Percentiles rank a stretch among this genome's conserved stretches.
Conservation (phyloP, 2,329 filamentous ascomycete genomes). For the Hymenoscyphus repandus region DNA sequence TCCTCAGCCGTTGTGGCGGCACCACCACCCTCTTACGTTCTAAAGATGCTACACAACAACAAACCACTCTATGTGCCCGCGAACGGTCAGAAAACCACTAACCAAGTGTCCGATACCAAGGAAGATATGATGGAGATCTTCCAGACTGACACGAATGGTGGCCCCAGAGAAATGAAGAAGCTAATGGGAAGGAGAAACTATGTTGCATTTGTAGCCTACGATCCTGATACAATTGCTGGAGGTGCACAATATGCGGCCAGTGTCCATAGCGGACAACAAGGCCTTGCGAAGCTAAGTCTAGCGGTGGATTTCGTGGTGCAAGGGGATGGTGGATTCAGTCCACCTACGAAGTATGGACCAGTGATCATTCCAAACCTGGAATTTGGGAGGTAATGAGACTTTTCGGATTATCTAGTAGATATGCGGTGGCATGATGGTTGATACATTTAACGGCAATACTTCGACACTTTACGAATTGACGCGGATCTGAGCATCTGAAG, state of each 20-base stretch:
- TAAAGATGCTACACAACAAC: slow-evolving; percentile 94
- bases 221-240: slow-evolving; percentile 60
- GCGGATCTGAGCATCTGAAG: not conserved
- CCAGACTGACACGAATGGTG: slow-evolving; percentile 85
- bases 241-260: slow-evolving; percentile 26
- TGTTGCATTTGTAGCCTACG: slow-evolving; percentile 87
- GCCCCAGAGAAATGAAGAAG: slow-evolving; percentile 75
- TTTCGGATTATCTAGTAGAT: not conserved
- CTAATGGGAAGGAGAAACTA: slow-evolving; percentile 94
- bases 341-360: slow-evolving; percentile 91
- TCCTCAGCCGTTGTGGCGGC: slow-evolving; percentile 87
- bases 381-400: slow-evolving; percentile 51
- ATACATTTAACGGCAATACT: not conserved
- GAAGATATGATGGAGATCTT: slow-evolving; percentile 99
- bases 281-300: slow-evolving; percentile 67
- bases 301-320: slow-evolving; percentile 97
- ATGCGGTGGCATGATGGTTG: not conserved
- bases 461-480: not conserved
- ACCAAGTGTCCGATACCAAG: slow-evolving; percentile 83
- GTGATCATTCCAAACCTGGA: slow-evolving; percentile 89
- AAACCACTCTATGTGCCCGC: slow-evolving; percentile 85
- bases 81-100: slow-evolving; percentile 76
- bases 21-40: slow-evolving; percentile 76
- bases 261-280: slow-evolving; percentile 35
- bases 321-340: slow-evolving; percentile 74